These are phyloP conservation scores for Myxozyma sirexii DNA, from an alignment of 805 yeast species.

Conservation along the genomic window DNA sequence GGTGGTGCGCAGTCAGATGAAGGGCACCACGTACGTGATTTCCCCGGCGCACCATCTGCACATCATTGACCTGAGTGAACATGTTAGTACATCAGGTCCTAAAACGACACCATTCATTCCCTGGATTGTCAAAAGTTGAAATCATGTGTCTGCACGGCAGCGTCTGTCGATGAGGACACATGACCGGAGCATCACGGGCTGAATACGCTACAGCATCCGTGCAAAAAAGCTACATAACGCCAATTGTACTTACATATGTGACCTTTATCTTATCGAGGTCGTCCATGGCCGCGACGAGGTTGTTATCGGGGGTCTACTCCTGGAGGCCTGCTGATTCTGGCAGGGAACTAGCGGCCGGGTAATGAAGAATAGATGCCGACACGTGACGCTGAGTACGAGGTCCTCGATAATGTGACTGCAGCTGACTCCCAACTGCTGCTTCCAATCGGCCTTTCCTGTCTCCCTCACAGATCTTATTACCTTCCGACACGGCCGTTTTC, in stretches of 20 bases:
- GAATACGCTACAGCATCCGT: background rate
- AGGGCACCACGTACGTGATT: slow-evolving; percentile 57
- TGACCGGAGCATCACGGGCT: background rate
- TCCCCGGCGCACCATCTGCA: slow-evolving; percentile 63
- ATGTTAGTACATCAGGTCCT: slow-evolving; percentile 27
- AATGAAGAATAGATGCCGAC: background rate
- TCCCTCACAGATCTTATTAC: background rate
- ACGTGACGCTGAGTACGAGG: background rate
- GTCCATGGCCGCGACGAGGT: slow-evolving; percentile 1
- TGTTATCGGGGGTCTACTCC: background rate
- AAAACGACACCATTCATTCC: too few relatives aligned
- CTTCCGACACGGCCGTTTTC: background rate
- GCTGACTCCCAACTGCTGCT: slow-evolving; percentile 4
- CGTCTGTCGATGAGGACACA: background rate
- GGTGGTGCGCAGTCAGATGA: slow-evolving; percentile 74
- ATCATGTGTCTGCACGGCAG: too few relatives aligned
- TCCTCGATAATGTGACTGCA: background rate
- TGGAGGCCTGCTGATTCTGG: background rate
- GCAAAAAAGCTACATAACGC: background rate
- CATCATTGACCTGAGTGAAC: slow-evolving; percentile 49
- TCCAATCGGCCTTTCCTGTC: background rate
- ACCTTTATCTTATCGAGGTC: slow-evolving; percentile 58
- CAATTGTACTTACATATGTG: slow-evolving; percentile 47
- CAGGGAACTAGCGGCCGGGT: background rate
- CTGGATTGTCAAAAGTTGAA: too few relatives aligned